Percentiles rank a stretch among this genome's conserved stretches.
phyloP scores from a whole-genome alignment of 495 filamentous ascomycete species.

The Beverwykella pulmonaria region DNA sequence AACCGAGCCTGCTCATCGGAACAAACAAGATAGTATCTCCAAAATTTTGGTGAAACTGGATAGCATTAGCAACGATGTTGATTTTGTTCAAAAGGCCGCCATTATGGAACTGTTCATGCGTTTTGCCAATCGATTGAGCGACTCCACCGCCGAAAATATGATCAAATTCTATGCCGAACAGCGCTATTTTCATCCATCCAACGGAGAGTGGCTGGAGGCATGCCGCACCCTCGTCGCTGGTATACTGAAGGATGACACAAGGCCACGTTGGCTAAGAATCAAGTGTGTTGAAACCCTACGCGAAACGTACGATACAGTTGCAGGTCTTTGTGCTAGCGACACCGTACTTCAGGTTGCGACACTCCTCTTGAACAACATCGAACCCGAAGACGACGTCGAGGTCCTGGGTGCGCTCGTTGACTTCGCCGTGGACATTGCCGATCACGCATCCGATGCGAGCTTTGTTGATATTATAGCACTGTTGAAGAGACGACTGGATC shows the following conservation, averaged over 20 bases:
- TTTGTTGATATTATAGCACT: conserved; percentile 45
- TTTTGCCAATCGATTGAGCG: conserved; percentile 58
- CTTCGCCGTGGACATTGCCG: conserved; percentile 55
- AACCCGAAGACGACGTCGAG: conserved; percentile 52
- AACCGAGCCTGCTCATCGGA: not conserved
- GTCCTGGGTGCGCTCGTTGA: conserved; percentile 50
- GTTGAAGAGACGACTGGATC: conserved; percentile 23
- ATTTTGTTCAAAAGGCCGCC: conserved; percentile 59
- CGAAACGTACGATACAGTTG: conserved; percentile 64
- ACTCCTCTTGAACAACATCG: conserved; percentile 57
- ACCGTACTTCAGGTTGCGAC: conserved; percentile 34
- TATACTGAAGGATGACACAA: conserved; percentile 65
- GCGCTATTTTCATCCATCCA: conserved; percentile 71
- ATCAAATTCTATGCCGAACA: conserved; percentile 63
- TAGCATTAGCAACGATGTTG: conserved; percentile 21
- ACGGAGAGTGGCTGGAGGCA: conserved; percentile 66
- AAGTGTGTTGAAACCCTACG: conserved; percentile 57
- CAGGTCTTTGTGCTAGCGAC: conserved; percentile 25
- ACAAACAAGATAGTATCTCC: conserved; percentile 13
- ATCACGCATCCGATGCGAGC: conserved; percentile 43
- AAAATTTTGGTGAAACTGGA: conserved; percentile 39
- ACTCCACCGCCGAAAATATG: conserved; percentile 60
- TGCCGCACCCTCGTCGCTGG: conserved; percentile 62
- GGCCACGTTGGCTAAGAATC: conserved; percentile 68
- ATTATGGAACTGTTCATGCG: conserved; percentile 71